Conservation (phyloP, 306 rosid species). For the Glycine latifolia region DNA sequence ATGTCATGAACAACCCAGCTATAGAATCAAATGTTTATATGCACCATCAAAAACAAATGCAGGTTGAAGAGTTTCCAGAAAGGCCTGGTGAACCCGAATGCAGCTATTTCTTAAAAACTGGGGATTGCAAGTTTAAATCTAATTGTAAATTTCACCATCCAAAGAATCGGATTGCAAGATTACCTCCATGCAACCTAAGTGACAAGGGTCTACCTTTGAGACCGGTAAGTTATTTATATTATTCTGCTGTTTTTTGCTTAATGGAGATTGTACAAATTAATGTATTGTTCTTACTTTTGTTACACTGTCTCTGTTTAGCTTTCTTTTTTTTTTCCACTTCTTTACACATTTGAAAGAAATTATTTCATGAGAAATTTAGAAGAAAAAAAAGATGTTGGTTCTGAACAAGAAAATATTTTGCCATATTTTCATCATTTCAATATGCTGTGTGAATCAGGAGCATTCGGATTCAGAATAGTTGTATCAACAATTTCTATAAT, state of each 20-base stretch:
- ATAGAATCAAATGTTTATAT: slow-evolving; percentile 56
- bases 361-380: background rate
- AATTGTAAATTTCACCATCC: slow-evolving; percentile 94
- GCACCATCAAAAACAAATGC: slow-evolving; percentile 57
- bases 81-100: slow-evolving; percentile 93
- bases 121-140: slow-evolving; percentile 81
- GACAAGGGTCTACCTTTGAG: slow-evolving; percentile 93
- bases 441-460: background rate
- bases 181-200: slow-evolving; percentile 62
- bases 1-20: slow-evolving; percentile 60
- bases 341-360: background rate
- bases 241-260: background rate
- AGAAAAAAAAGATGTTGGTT: background rate
- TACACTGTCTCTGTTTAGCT: background rate
- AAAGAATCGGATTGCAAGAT: slow-evolving; percentile 59
- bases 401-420: background rate
- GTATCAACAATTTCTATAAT: background rate
- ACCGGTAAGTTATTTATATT: slow-evolving; percentile 68
- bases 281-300: background rate
- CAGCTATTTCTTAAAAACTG: slow-evolving; percentile 82
- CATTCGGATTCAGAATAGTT: background rate
- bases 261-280: background rate
- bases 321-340: background rate
- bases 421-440: background rate
- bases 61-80: slow-evolving; percentile 73